Evolutionary conservation across 495 filamentous ascomycete genomes (phyloP).

Genomic region (Daldinia concentrica): DNA sequence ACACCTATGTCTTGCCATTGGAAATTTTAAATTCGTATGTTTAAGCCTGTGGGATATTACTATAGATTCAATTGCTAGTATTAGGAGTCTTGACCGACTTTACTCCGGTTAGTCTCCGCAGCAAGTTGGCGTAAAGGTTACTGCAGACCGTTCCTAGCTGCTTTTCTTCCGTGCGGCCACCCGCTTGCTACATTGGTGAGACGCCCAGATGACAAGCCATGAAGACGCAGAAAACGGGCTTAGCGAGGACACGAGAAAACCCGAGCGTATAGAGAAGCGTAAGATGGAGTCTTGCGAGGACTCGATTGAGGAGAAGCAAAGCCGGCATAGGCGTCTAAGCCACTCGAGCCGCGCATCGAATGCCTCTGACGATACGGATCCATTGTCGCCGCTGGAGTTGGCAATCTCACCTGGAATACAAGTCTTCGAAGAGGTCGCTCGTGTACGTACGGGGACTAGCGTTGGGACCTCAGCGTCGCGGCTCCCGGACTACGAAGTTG

Average conservation of each 20-base stretch:
- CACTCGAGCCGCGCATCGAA: slow-evolving; percentile 33
- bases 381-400: slow-evolving; percentile 49
- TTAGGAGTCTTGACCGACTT: not conserved
- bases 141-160: not conserved
- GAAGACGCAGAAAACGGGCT: slow-evolving; percentile 12
- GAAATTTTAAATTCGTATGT: not conserved
- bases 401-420: slow-evolving; percentile 48
- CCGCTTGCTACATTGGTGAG: not conserved
- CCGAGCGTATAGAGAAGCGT: slow-evolving; percentile 2
- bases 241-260: slow-evolving; percentile 18
- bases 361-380: slow-evolving; percentile 47
- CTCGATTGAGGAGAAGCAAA: slow-evolving; percentile 30
- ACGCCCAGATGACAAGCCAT: slow-evolving; percentile 7
- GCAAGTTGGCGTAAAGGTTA: no score
- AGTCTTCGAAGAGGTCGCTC: slow-evolving; percentile 39
- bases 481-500: slow-evolving; percentile 77
- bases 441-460: slow-evolving; percentile 56
- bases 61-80: not conserved
- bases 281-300: slow-evolving; percentile 14
- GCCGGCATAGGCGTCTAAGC: slow-evolving; percentile 34
- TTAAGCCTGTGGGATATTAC: not conserved
- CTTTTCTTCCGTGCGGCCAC: slow-evolving; percentile 1
- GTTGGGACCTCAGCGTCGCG: slow-evolving; percentile 67
- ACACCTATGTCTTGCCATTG: not conserved
- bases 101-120: not conserved